Evolutionary conservation across 106 monocot genomes (phyloP), one percentile per base, ranked within the genome.

Genomic region (Phalaenopsis aphrodite): DNA sequence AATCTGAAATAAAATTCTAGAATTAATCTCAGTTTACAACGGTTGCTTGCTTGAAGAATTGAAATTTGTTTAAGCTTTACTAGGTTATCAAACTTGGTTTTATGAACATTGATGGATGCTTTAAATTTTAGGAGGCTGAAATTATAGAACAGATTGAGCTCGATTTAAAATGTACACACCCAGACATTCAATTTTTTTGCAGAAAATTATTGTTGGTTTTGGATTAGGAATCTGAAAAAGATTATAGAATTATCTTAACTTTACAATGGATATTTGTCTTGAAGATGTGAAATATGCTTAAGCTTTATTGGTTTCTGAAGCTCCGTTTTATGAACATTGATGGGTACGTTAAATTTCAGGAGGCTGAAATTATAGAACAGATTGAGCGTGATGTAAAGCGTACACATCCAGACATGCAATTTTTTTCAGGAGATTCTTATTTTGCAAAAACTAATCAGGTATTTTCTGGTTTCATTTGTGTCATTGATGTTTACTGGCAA

Each of bases 341-440:
- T 24, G 24, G 46, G 12, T n/a, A 52, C 23, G 11, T 49, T 76
- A 14, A 48, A 41, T 83, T 77, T 81, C 81, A 98, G 98, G 94
- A 95, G 57, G 79, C 89, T 73, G 98, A 99, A 79, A 90, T 95
- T 38, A 81, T 93, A 75, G 98, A 99, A 65, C 98, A 99, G 77
- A 99, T 99, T 77, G 98, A 95, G 83, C 98, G 98, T 71, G 98
- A 99, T 89, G 92, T 99, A 6, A 89, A 84, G 72, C 89, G 98
- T 4, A 99, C 98, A 5, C 98, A 99, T 84, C 98, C 98, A 84
- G 94, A 95, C 41, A 89, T 99, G 85, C 84, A 84, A 17, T 95
- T 95, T 82, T 95, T 95, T 75, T 88, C 85, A 41, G 91, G 86
- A 5, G 88, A 89, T 72, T 87, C 89, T 74, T 82, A 84, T 39